Conservation (phyloP, 2,329 filamentous ascomycete genomes). For the Fusarium xyrophilum region DNA sequence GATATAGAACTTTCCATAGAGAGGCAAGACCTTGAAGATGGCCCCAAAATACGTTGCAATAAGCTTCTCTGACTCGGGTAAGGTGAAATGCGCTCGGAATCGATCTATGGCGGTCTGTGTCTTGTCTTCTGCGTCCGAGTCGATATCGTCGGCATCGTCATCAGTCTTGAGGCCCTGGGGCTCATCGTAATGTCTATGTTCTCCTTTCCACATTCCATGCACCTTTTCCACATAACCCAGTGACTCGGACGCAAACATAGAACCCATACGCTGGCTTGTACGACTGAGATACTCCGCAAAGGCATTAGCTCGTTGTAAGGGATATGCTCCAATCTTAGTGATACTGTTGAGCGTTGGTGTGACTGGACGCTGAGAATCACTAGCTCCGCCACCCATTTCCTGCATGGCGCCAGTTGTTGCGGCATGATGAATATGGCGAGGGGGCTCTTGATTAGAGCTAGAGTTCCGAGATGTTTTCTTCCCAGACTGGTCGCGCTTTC, state of each 20-base stretch:
- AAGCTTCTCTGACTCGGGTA: conserved; percentile 83
- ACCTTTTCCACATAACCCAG: conserved; percentile 98
- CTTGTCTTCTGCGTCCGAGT: conserved; percentile 68
- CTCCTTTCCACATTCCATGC: conserved; percentile 95
- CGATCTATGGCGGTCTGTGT: conserved; percentile 74
- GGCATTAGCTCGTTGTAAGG: conserved; percentile 81
- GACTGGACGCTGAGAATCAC: conserved; percentile 31
- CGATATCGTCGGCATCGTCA: conserved; percentile 56
- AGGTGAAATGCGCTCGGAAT: conserved; percentile 87
- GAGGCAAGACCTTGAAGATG: conserved; percentile 84
- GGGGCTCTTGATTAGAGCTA: conserved; percentile 13
- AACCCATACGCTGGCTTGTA: conserved; percentile 81
- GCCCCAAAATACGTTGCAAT: conserved; percentile 92
- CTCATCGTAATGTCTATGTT: conserved; percentile 84
- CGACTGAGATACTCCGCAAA: conserved; percentile 84
- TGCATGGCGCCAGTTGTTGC: conserved; percentile 50
- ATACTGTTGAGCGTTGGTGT: conserved; percentile 60
- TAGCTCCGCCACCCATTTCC: conserved; percentile 14
- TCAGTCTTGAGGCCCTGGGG: conserved; percentile 59
- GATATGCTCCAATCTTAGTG: conserved; percentile 72
- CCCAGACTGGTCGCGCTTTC: conserved; percentile 25
- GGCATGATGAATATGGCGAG: conserved; percentile 41
- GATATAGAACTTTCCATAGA: conserved; percentile 97
- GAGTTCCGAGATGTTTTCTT: conserved; percentile 27
- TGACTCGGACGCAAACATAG: conserved; percentile 82